Conservation (phyloP, 768 basidiomycete genomes). For the Leucosporidium creatinivorum region DNA sequence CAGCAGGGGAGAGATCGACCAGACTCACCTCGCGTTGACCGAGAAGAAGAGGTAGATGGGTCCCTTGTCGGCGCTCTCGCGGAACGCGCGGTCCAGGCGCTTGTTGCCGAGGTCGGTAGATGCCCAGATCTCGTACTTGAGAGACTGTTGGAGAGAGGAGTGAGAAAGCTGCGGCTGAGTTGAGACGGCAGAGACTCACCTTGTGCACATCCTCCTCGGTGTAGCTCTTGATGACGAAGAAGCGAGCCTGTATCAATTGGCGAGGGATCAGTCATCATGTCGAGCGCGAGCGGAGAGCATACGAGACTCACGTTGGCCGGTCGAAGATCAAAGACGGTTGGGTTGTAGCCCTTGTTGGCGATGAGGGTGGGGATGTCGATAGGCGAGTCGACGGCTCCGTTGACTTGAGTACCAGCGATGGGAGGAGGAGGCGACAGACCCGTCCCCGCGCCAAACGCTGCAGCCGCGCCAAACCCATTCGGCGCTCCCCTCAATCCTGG, state of each 20-base stretch:
- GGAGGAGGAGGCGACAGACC: not conserved
- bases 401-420: conserved; percentile 36
- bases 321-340: conserved; percentile 68
- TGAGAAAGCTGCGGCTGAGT: not conserved
- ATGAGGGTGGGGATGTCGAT: conserved; percentile 81
- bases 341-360: conserved; percentile 84
- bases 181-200: conserved; percentile 50
- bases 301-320: conserved; percentile 62
- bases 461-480: conserved; percentile 31
- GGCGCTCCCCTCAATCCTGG: conserved; percentile 3
- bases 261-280: not conserved
- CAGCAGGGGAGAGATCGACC: not conserved
- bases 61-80: conserved; percentile 80
- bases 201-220: conserved; percentile 99
- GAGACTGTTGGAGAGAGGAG: not conserved
- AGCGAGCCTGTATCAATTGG: conserved; percentile 57
- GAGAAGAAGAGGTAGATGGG: conserved; percentile 98
- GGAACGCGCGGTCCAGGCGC: conserved; percentile 92
- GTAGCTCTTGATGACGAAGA: conserved; percentile 97
- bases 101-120: conserved; percentile 68
- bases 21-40: conserved; percentile 71
- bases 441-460: not conserved
- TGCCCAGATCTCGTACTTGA: conserved; percentile 38
- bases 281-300: not conserved
- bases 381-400: conserved; percentile 50